Evolutionary conservation across 2,329 filamentous ascomycete species (phyloP).

Genomic region (Penicillium sp.): DNA sequence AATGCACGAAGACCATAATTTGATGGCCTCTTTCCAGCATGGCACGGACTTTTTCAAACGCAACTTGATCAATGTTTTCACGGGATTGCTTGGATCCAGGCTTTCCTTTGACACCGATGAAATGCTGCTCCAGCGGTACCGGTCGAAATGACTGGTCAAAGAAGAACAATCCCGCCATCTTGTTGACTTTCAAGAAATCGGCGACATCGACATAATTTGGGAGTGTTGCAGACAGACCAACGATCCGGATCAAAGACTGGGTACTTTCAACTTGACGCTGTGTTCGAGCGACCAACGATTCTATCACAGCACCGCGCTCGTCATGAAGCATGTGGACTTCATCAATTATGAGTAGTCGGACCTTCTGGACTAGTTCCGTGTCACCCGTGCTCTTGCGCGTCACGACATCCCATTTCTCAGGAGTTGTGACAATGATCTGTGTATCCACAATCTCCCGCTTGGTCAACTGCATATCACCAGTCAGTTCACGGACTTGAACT

Average conservation of each 20-base stretch:
- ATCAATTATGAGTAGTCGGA: constrained; percentile 92
- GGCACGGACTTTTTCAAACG: constrained; percentile 91
- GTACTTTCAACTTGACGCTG: constrained; percentile 97
- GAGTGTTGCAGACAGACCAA: constrained; percentile 90
- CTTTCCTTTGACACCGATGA: constrained; percentile 91
- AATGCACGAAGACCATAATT: constrained; percentile 99
- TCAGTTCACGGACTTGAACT: constrained; percentile 87
- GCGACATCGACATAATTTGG: constrained; percentile 97
- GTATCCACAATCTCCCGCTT: constrained; percentile 94
- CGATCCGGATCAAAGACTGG: constrained; percentile 91
- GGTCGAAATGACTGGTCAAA: constrained; percentile 95
- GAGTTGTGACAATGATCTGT: constrained; percentile 97
- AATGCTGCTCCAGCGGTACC: constrained; percentile 94
- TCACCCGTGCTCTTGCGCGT: constrained; percentile 96
- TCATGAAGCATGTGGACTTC: constrained; percentile 99
- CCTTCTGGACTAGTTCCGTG: constrained; percentile 96
- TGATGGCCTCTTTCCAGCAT: constrained; percentile 94
- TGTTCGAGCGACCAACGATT: constrained; percentile 91
- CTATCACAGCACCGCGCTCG: constrained; percentile 90
- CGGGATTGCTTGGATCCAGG: constrained; percentile 74
- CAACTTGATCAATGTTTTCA: constrained; percentile 82
- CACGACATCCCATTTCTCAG: constrained; percentile 99
- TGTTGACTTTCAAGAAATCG: constrained; percentile 95
- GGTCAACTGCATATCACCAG: constrained; percentile 97
- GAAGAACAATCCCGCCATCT: constrained; percentile 89